Conservation (phyloP, 805 yeast species). For the Clavispora fructus region DNA sequence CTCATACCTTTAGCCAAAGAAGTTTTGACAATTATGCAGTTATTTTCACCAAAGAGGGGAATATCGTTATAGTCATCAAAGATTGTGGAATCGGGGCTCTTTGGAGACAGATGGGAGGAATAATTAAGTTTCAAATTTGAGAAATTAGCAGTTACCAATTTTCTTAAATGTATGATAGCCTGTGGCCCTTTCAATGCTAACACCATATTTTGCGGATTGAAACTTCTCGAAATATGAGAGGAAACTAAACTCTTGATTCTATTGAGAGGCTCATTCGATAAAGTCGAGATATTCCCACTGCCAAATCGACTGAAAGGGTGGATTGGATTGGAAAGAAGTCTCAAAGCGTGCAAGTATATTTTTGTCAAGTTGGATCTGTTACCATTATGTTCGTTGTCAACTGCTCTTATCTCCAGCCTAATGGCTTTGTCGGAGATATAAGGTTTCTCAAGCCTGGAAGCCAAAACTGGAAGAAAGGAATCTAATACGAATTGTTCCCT, state of each 20-base stretch:
- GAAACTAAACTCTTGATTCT: conserved; percentile 29
- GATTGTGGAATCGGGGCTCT: not conserved
- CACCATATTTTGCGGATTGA: conserved; percentile 45
- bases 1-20: not conserved
- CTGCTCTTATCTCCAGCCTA: conserved; percentile 51
- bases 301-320: conserved; percentile 60
- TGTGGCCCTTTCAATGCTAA: conserved; percentile 64
- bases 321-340: conserved; percentile 40
- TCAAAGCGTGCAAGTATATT: conserved; percentile 53
- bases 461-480: conserved; percentile 42
- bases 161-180: conserved; percentile 52
- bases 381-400: conserved; percentile 63
- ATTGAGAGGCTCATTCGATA: conserved; percentile 17
- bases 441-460: conserved; percentile 49
- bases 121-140: not conserved
- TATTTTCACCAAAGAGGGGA: not conserved
- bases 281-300: conserved; percentile 57
- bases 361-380: conserved; percentile 44
- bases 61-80: not conserved
- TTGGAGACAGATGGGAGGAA: not conserved
- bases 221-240: conserved; percentile 39
- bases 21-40: not conserved
- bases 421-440: conserved; percentile 38
- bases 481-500: conserved; percentile 38
- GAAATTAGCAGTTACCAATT: conserved; percentile 43